phyloP scores from a whole-genome alignment of 371 early-diverging fungal species.

The Entomophthora muscae region DNA sequence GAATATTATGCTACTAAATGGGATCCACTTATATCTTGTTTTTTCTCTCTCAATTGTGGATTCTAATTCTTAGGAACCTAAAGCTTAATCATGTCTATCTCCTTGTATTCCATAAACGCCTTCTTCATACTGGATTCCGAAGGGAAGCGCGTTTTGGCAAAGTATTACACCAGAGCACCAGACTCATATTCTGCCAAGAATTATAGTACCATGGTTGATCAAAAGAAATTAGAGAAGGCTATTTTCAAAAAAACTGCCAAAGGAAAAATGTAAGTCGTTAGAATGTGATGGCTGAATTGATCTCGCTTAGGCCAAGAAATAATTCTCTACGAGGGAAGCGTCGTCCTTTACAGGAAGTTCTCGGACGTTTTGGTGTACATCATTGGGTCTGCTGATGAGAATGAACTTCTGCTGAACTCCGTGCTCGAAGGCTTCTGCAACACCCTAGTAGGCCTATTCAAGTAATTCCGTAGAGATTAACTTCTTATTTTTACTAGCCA shows the following conservation, averaged over 20 bases:
- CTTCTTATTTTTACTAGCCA: conserved; percentile 25
- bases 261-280: conserved; percentile 26
- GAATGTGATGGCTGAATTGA: neutral
- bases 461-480: conserved; percentile 22
- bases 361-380: conserved; percentile 82
- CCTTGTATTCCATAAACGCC: conserved; percentile 70
- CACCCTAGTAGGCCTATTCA: conserved; percentile 62
- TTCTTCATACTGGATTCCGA: conserved; percentile 81
- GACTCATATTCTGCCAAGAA: conserved; percentile 8
- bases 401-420: conserved; percentile 70
- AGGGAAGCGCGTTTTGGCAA: conserved; percentile 80
- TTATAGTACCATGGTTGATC: conserved; percentile 60
- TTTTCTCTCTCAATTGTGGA: too few relatives aligned
- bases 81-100: conserved; percentile 71
- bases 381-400: conserved; percentile 81
- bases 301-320: conserved; percentile 43
- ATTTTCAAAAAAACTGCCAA: conserved; percentile 78
- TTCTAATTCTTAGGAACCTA: too few relatives aligned
- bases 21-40: too few relatives aligned
- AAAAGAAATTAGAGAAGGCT: conserved; percentile 77
- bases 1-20: too few relatives aligned
- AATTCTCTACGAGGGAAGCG: conserved; percentile 75
- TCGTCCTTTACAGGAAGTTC: conserved; percentile 67
- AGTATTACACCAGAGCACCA: conserved; percentile 57
- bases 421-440: conserved; percentile 72